These are phyloP conservation scores for Penicillium glabrum DNA, from an alignment of 2,329 filamentous ascomycete species.

Conservation along the genomic window DNA sequence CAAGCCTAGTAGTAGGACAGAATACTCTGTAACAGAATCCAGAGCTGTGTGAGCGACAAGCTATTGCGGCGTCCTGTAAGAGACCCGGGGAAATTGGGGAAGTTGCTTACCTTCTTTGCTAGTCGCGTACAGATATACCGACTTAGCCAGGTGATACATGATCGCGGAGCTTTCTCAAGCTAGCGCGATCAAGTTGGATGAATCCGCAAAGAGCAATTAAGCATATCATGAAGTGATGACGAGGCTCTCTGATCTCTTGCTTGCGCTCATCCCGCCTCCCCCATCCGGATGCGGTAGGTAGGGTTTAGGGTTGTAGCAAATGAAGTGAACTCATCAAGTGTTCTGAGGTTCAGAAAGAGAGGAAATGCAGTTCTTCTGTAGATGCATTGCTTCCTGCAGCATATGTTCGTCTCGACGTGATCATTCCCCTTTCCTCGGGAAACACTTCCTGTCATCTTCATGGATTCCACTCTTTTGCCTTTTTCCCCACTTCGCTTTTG, in stretches of 20 bases:
- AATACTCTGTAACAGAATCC: slow-evolving; percentile 70
- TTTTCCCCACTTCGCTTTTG: slow-evolving; percentile 22
- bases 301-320: slow-evolving; percentile 26
- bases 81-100: neutral
- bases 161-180: slow-evolving; percentile 24
- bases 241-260: neutral
- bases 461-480: neutral
- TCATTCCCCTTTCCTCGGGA: neutral
- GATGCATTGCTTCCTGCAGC: neutral
- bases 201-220: neutral
- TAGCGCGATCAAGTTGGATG: slow-evolving; percentile 17
- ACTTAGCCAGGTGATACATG: slow-evolving; percentile 97
- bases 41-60: neutral
- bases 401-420: neutral
- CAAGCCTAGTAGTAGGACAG: slow-evolving; percentile 91
- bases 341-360: neutral
- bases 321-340: neutral
- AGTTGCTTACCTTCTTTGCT: slow-evolving; percentile 79
- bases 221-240: neutral
- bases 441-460: neutral
- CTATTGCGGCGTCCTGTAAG: neutral
- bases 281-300: slow-evolving; percentile 24
- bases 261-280: slow-evolving; percentile 3
- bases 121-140: slow-evolving; percentile 89
- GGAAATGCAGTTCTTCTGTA: neutral